A percentile compares a stretch with the other conserved stretches of the same genome.
Evolutionary conservation across 1,284 basidiomycete genomes (phyloP).

Genomic region (Puccinia coronata): DNA sequence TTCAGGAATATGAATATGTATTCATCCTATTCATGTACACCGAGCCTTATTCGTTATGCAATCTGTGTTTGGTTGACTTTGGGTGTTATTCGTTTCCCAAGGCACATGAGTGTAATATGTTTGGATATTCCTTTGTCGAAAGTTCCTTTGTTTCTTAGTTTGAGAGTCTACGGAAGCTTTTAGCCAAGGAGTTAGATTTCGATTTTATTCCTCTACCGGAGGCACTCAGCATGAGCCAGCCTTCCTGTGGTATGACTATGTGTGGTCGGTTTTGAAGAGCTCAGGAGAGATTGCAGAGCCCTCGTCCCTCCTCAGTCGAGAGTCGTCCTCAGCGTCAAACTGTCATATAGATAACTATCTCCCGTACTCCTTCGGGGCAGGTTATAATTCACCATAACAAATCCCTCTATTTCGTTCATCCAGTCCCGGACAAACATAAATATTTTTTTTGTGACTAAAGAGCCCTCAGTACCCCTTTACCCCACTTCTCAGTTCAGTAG

Average conservation of each 20-base stretch:
- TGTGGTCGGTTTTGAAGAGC: neutral
- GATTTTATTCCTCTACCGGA: too few relatives aligned
- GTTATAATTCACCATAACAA: neutral
- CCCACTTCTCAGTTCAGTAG: conserved; percentile 14
- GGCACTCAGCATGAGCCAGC: neutral
- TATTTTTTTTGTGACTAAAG: neutral
- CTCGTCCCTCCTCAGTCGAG: neutral
- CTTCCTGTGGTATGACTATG: neutral
- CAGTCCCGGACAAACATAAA: neutral
- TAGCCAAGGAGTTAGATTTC: too few relatives aligned
- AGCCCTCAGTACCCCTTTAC: conserved; percentile 1
- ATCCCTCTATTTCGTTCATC: neutral
- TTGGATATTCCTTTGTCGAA: conserved; percentile 15
- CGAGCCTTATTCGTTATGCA: neutral
- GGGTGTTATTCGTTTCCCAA: neutral
- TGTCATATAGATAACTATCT: neutral
- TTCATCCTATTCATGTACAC: neutral
- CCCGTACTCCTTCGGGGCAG: neutral
- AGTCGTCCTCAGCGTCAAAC: neutral
- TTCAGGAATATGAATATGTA: neutral
- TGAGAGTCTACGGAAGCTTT: neutral
- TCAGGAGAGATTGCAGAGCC: neutral
- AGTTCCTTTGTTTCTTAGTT: conserved; percentile 12
- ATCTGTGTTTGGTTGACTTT: conserved; percentile 9
- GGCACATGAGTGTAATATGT: conserved; percentile 9